Conservation (phyloP, 176 grass and related monocot species). For the Rhynchospora pubera region DNA sequence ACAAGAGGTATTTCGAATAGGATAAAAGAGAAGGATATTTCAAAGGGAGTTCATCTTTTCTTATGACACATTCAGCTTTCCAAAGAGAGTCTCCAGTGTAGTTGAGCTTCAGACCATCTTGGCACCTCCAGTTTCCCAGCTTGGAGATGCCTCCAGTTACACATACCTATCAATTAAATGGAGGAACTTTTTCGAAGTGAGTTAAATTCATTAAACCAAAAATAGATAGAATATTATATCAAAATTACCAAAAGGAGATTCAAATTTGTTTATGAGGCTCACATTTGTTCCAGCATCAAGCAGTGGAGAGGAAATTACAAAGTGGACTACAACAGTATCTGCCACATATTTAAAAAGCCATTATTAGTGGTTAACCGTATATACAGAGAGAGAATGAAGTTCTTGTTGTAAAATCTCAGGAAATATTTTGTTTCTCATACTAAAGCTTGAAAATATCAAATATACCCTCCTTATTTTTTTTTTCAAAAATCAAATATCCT, state of each 20-base stretch:
- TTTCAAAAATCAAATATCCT: neutral
- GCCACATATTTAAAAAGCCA: slow-evolving; percentile 20
- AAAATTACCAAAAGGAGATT: slow-evolving; percentile 15
- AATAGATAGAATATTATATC: neutral
- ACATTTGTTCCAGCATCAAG: slow-evolving; percentile 53
- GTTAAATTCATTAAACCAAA: slow-evolving; percentile 7
- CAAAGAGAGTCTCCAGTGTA: slow-evolving; percentile 67
- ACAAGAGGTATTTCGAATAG: neutral
- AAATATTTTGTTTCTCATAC: neutral
- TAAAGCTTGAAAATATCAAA: slow-evolving; percentile 2
- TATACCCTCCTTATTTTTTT: neutral
- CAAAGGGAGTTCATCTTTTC: slow-evolving; percentile 71
- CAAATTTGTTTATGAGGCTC: slow-evolving; percentile 29
- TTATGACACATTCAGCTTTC: slow-evolving; percentile 66
- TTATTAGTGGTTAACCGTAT: neutral
- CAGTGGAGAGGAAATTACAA: slow-evolving; percentile 67
- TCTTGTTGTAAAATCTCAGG: neutral
- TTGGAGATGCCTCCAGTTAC: slow-evolving; percentile 66
- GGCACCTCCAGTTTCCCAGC: slow-evolving; percentile 64
- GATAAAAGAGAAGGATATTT: slow-evolving; percentile 77
- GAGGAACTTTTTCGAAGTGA: slow-evolving; percentile 6
- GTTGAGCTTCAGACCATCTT: slow-evolving; percentile 72
- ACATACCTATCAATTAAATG: slow-evolving; percentile 35
- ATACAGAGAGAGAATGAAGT: neutral
- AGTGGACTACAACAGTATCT: slow-evolving; percentile 74